Evolutionary conservation across 257 asterid genomes (phyloP), one percentile per base, ranked within the genome.

Genomic region (Solanum bulbocastanum): DNA sequence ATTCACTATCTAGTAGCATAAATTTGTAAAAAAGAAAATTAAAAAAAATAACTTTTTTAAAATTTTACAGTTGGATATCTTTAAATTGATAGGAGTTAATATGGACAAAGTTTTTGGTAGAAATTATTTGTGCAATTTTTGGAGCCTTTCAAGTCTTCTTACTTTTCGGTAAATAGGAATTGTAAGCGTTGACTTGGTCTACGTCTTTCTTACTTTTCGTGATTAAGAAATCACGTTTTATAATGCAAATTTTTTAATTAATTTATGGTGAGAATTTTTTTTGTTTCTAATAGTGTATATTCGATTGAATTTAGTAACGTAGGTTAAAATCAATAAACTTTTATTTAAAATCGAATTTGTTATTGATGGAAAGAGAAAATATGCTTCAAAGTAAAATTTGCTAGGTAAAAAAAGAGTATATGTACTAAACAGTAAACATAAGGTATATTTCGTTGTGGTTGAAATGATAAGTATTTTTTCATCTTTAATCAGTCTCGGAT

Each of bases 221-320:
- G 22, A 33, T 32, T 5, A 71, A 58, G 10, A 52, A 52, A 5
- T 52, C 23, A 56, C 8, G 65, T 6, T 56, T 9, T 18, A 56
- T 18, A 6, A n/a, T 18, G 8, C 4, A 52, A 18, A 3, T 8
- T 20, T 58, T 22, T 22, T 22, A 20, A 58, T 58, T 58, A n/a
- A 58, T 58, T 58, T 58, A 22, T 3, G 5, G 66, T 58, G 27
- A n/a, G 4, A 58, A 22, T 0, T 0, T 0, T 7, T 0, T 8
- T 58, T 22, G 1, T 58, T 58, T 58, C 0, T 56, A 56, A 56
- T 56, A 2, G 5, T 58, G 6, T 9, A 32, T 27, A 25, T 25
- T 23, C 20, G 36, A 66, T 66, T 12, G 20, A 25, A 12, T 13
- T 68, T 14, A 68, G 1, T 27, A 68, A 0, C 18, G 27, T 68